phyloP scores from a whole-genome alignment of 2,329 filamentous ascomycete species.

The Cladorrhinum sp. region DNA sequence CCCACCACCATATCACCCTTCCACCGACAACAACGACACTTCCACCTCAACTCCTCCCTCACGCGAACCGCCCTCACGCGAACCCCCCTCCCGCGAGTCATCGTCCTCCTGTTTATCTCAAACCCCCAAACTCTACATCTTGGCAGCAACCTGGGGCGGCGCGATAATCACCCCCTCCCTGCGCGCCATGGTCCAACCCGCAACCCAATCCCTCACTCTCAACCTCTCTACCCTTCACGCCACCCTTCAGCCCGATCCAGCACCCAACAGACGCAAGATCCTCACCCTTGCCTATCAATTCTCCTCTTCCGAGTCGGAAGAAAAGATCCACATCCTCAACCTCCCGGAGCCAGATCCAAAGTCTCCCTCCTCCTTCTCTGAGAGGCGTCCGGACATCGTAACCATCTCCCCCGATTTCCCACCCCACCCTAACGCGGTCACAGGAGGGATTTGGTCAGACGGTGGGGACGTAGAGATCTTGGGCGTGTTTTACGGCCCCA shows the following conservation, averaged over 20 bases:
- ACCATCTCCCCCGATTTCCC: not conserved
- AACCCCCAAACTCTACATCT: not conserved
- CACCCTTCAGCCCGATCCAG: not conserved
- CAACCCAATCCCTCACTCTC: not conserved
- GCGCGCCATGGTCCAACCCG: not conserved
- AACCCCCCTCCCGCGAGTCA: not conserved
- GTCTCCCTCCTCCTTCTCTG: not conserved
- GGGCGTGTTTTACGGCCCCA: not conserved
- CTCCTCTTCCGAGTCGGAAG: too few species aligned
- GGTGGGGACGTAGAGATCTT: not conserved
- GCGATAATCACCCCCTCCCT: not conserved
- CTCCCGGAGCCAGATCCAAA: not conserved
- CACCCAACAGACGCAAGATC: not conserved
- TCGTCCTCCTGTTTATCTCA: not conserved
- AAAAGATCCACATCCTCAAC: not conserved
- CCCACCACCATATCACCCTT: not conserved
- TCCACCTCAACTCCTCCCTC: not conserved
- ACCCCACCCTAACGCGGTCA: not conserved
- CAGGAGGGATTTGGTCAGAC: not conserved
- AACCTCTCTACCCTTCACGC: not conserved
- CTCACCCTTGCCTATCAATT: not conserved
- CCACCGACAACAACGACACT: not conserved
- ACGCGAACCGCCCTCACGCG: not conserved
- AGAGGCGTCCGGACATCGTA: not conserved
- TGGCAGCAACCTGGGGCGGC: not conserved